Evolutionary conservation across 2,329 filamentous ascomycete genomes (phyloP).

Genomic region (Neurospora sp.): DNA sequence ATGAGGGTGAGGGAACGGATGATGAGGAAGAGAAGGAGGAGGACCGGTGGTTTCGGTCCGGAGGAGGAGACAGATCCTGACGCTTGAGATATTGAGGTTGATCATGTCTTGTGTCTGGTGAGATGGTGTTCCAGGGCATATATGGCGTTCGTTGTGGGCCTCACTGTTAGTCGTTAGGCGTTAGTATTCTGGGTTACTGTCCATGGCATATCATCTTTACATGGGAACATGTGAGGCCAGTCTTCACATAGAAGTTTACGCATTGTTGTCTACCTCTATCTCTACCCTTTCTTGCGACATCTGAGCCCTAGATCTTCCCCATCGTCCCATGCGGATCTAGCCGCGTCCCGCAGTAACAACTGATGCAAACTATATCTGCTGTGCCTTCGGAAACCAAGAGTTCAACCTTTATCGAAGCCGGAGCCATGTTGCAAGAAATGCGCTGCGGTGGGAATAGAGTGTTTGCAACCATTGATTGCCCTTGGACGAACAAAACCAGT

Average conservation of each 20-base stretch:
- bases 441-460: background rate
- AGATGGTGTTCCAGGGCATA: background rate
- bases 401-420: background rate
- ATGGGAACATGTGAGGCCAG: background rate
- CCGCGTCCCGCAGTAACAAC: background rate
- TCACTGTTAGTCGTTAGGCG: background rate
- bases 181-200: background rate
- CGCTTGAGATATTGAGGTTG: background rate
- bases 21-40: background rate
- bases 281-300: background rate
- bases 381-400: background rate
- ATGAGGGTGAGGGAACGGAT: background rate
- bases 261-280: background rate
- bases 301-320: background rate
- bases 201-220: background rate
- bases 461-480: background rate
- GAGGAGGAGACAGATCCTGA: background rate
- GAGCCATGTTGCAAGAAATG: background rate
- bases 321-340: background rate
- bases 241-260: background rate
- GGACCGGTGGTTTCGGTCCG: background rate
- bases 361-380: background rate
- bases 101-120: background rate
- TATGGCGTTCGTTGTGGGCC: background rate
- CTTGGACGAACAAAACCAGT: background rate